A percentile compares a stretch with the other conserved stretches of the same genome.
phyloP scores from a whole-genome alignment of 2,329 filamentous ascomycete genomes.

The Aspergillus bombycis region DNA sequence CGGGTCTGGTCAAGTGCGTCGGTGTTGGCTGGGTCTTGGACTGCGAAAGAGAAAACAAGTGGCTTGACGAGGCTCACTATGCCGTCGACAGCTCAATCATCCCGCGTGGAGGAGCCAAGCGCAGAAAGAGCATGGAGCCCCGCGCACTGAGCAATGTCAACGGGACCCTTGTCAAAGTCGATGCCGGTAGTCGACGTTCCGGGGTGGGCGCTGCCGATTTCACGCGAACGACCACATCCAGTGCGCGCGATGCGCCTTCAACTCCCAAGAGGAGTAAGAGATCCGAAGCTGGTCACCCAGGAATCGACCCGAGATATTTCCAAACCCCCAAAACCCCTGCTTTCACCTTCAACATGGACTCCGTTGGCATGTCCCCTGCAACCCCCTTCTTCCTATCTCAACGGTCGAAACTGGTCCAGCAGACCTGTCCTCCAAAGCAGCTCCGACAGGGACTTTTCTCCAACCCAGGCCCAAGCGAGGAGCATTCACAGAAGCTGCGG shows the following conservation, averaged over 20 bases:
- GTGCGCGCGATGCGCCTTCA: constrained; percentile 17
- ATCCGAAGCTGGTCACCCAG: constrained; percentile 21
- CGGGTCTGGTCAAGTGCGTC: constrained; percentile 79
- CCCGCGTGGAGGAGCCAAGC: constrained; percentile 70
- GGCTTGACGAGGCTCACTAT: constrained; percentile 74
- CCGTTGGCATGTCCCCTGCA: constrained; percentile 46
- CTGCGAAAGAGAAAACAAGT: constrained; percentile 74
- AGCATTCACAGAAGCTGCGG: constrained; percentile 50
- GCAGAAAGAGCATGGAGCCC: constrained; percentile 82
- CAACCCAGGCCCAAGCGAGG: constrained; percentile 27
- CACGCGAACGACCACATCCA: constrained; percentile 38
- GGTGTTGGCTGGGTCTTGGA: constrained; percentile 88
- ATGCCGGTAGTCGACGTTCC: constrained; percentile 34
- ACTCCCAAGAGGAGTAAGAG: constrained; percentile 19
- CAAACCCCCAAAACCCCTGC: constrained; percentile 39
- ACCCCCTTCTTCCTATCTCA: constrained; percentile 52
- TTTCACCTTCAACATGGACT: constrained; percentile 41
- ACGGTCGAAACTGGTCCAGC: constrained; percentile 49
- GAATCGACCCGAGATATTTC: constrained; percentile 24
- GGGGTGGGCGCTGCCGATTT: constrained; percentile 36
- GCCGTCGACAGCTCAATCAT: constrained; percentile 68
- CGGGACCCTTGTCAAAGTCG: constrained; percentile 58
- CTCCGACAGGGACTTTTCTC: constrained; percentile 47
- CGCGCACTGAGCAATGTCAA: constrained; percentile 70
- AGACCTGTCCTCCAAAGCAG: constrained; percentile 60